Evolutionary conservation across 140 eudicot genomes (phyloP), one percentile per base, ranked within the genome.

Genomic region (Ambrosia hybrid): DNA sequence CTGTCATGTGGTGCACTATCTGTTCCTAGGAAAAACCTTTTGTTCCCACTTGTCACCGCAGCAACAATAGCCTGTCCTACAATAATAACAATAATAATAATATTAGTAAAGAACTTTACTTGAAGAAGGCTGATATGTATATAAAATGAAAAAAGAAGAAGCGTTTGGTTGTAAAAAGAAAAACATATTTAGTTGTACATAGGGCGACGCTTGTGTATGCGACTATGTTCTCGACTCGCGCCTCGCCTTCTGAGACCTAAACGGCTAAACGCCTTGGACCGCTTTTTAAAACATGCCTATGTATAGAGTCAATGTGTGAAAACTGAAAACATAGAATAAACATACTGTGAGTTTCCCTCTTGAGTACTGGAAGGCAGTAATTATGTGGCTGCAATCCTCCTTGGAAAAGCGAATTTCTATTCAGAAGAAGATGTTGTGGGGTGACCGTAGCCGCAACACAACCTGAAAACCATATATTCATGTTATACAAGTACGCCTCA

Each of bases 1-100:
- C 86, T 88, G 41, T 94, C 99, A 59, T 94, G 99, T 57, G 99
- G 99, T 34, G 99, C 99, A 61, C 97, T 90, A 78, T 94, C 97
- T 0, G 99, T 94, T 71, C 99, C 99, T 61, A 86, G 83, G 72
- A 94, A 94, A 82, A 91, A 94, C 59, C 88, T 83, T 83, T 68
- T 88, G 70, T 89, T 91, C 55, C 99, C 99, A 70, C 95, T 91
- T 3, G 97, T 94, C 13, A 88, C 97, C 30, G 99, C 97, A 51
- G 89, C 77, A 71, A 85, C 90, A 73, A 94, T 85, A 39, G 99
- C 96, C 71, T 76, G 92, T 73, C 99, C 97, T 94, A 41, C 5
- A 75, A 57, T 62, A 60, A 65, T 2, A 72, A 49, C 10, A 79
- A 58, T 11, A 34, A 0, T 11, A 34, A 0, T 12, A 11, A 60